These are phyloP conservation scores for Agaricus sinodeliciosus DNA, from an alignment of 768 basidiomycete species.

Conservation along the genomic window DNA sequence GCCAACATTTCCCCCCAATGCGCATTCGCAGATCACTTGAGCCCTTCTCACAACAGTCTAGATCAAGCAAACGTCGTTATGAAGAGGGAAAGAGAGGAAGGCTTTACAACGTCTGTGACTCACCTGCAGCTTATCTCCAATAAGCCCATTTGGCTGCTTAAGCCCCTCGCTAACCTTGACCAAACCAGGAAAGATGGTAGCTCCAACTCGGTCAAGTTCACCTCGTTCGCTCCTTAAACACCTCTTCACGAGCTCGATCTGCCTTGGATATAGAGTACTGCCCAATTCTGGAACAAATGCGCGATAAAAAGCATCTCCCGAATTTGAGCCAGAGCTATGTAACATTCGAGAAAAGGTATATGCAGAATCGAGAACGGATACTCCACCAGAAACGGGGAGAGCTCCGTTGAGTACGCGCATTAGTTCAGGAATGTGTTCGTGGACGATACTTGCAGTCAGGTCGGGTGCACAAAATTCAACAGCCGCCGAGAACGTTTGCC, in stretches of 20 bases:
- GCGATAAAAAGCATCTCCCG: slow-evolving; percentile 76
- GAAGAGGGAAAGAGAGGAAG: slow-evolving; percentile 8
- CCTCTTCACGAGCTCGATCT: slow-evolving; percentile 81
- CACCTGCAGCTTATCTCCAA: slow-evolving; percentile 47
- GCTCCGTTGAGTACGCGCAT: slow-evolving; percentile 42
- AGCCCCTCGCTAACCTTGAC: slow-evolving; percentile 64
- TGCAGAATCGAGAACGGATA: slow-evolving; percentile 63
- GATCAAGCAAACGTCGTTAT: not conserved
- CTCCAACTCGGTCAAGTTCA: slow-evolving; percentile 69
- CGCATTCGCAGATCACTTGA: slow-evolving; percentile 85
- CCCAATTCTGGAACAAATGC: slow-evolving; percentile 83
- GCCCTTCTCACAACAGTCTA: slow-evolving; percentile 74
- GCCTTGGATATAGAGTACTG: slow-evolving; percentile 62
- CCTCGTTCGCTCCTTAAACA: slow-evolving; percentile 73
- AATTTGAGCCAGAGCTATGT: slow-evolving; percentile 56
- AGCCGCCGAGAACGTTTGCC: slow-evolving; percentile 85
- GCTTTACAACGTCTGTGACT: slow-evolving; percentile 1
- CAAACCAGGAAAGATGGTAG: slow-evolving; percentile 82
- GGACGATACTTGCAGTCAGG: slow-evolving; percentile 59
- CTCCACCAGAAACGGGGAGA: slow-evolving; percentile 37
- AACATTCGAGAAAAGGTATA: slow-evolving; percentile 84
- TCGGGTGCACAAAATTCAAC: slow-evolving; percentile 71
- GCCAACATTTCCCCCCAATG: slow-evolving; percentile 35
- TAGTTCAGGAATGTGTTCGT: slow-evolving; percentile 66
- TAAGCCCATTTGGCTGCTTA: slow-evolving; percentile 25